phyloP scores from a whole-genome alignment of 805 yeast genomes.

The Ogataea nitratoaversa region DNA sequence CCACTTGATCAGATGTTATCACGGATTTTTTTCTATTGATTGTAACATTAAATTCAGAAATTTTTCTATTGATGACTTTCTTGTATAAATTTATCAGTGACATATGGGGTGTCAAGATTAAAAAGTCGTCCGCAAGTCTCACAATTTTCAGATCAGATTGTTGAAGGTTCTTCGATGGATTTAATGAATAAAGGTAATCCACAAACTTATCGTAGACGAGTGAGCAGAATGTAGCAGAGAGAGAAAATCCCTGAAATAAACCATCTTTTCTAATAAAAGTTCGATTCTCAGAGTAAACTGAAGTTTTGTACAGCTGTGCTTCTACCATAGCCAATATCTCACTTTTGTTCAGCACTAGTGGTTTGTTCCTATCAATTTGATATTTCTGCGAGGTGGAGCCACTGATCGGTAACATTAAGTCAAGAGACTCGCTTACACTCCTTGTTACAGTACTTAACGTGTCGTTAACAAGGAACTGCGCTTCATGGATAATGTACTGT shows the following conservation, averaged over 20 bases:
- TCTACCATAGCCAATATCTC: slow-evolving; percentile 44
- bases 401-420: no score
- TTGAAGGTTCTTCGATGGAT: slow-evolving; percentile 9
- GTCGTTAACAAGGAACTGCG: slow-evolving; percentile 1
- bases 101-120: slow-evolving; percentile 52
- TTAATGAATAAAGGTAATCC: slow-evolving; percentile 27
- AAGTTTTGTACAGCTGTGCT: slow-evolving; percentile 51
- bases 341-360: slow-evolving; percentile 31
- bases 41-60: slow-evolving; percentile 38
- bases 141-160: slow-evolving; percentile 34
- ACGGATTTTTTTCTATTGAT: slow-evolving; percentile 39
- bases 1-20: slow-evolving; percentile 18
- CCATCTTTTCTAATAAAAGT: slow-evolving; percentile 57
- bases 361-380: slow-evolving; percentile 8
- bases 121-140: slow-evolving; percentile 81
- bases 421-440: no score
- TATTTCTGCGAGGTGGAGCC: no score
- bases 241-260: slow-evolving; percentile 77
- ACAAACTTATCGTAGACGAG: slow-evolving; percentile 63
- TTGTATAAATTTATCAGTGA: slow-evolving; percentile 29
- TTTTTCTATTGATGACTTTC: slow-evolving; percentile 31
- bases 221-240: slow-evolving; percentile 74
- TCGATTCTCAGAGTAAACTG: slow-evolving; percentile 34
- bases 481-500: slow-evolving; percentile 8
- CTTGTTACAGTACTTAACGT: neutral